Base-by-base conservation (phyloP, 768 basidiomycete genomes). In the Tulasnella sp. region DNA sequence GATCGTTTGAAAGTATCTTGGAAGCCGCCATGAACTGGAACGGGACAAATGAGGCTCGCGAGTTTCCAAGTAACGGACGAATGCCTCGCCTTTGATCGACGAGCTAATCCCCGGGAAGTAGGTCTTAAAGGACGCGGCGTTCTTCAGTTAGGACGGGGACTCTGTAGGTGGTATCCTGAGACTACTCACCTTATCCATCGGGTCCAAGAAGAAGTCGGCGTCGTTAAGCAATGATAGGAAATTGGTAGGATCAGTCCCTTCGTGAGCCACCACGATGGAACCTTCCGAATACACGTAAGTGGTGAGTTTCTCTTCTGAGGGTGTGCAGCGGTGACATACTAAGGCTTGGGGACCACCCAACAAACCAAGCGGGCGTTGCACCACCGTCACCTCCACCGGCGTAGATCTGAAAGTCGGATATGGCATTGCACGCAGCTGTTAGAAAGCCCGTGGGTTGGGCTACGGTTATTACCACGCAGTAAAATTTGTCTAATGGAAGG, bases 171-270 rank as follows among this genome's bases (percentile, higher is more conserved):
- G 32, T 32, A 20, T 11, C 20, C 18, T 15, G 4, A 74, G 26
- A 18, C 44, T 26, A 76, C 75, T 32, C n/a, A 76, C 75, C 4
- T 29, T 6, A 51, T 70, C 40, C 69, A 71, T 40, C 7, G 26
- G 7, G 10, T 35, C 26, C 46, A 16, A 44, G 20, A 77, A 23
- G 3, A 37, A 39, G 15, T 76, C 32, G 15, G n/a, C 46, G 29
- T 75, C 78, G 40, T 67, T 76, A 18, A 79, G 3, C 23, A 39
- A 23, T 23, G 32, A 46, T 57, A 79, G 40, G 40, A 79, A 42
- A 40, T 79, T 29, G n/a, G 78, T 79, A 16, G 78, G 78, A 70
- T 79, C 78, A 1, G 78, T 79, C 5, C 78, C 78, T 70, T 79
- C 74, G 46, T 79, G 78, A 10, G 55, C 75, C 26, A 79, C 67